Evolutionary conservation across 176 grass and related monocot genomes (phyloP), one percentile per base, ranked within the genome.

Genomic region (Zoysia japonica): DNA sequence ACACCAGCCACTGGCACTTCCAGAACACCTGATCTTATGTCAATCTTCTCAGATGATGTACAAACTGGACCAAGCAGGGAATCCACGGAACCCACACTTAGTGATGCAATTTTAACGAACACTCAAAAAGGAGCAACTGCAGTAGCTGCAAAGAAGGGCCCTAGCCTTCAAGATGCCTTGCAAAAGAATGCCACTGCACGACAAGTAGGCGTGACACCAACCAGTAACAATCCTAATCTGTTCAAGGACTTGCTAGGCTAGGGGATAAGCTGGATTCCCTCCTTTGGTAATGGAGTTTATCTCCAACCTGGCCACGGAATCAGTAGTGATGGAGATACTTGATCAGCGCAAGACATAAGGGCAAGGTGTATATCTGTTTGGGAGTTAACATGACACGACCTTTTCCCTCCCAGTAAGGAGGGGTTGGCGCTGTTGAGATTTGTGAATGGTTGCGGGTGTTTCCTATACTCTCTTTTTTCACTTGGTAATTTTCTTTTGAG

Each of bases 221-320:
- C 96, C 35, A 85, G 86, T 40, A 91, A 99, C 72, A 99, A 99
- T 75, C 92, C 92, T 50, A 99, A 91, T 83, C 87, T 99, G 49
- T 99, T 99, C 82, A 93, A 91, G 69, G 96, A 99, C 68, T 60
- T 99, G 54, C 54, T 99, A 66, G 92, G 96, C 53, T 99, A 84
- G 86, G 68, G 77, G 52, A 28, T 47, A 51, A 14, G 10, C 1
- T 15, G 35, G 16, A 67, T 68, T 38, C 72, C 62, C 51, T 55
- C 41, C 35, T 85, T 78, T 73, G 52, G 77, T 52, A 53, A 28
- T 28, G 2, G 16, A 37, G 78, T 42, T 17, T 6, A 38, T 39
- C 77, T 61, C 54, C n/a, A 20, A 49, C 61, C 8, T 74, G 67
- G 39, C 77, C 66, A 9, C 2, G 44, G 70, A 83, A 83, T 1